A percentile compares a stretch with the other conserved stretches of the same genome.
Conservation (phyloP, 495 filamentous ascomycete species). For the Xylaria nigripes region DNA sequence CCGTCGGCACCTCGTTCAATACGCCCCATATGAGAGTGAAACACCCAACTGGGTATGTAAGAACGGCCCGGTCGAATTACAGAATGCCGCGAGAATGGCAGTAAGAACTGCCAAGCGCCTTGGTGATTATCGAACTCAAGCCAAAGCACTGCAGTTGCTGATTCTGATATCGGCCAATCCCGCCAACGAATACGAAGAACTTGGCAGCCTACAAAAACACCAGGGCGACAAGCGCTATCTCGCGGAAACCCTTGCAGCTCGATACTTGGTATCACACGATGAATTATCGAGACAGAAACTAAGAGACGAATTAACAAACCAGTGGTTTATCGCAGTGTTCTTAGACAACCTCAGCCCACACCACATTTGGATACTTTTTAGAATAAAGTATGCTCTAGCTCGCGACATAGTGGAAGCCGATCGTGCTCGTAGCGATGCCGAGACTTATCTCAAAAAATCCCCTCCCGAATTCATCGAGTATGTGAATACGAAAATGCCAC, state of each 20-base stretch:
- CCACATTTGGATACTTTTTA: constrained; percentile 2
- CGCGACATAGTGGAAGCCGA: background rate
- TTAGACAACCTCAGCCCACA: background rate
- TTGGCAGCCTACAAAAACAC: constrained; percentile 4
- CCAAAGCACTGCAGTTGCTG: background rate
- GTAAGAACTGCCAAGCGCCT: background rate
- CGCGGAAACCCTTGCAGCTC: constrained; percentile 5
- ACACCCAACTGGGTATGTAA: constrained; percentile 5
- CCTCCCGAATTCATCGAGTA: background rate
- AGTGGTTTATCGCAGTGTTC: background rate
- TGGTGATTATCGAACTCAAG: constrained; percentile 8
- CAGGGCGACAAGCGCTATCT: constrained; percentile 11
- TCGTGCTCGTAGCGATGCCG: background rate
- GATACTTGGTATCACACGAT: constrained; percentile 6
- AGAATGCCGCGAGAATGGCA: background rate
- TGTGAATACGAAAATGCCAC: background rate
- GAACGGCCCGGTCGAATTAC: background rate
- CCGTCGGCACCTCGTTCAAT: background rate
- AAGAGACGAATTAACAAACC: background rate
- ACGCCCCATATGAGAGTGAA: constrained; percentile 1
- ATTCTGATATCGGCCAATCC: constrained; percentile 4
- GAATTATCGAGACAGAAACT: background rate
- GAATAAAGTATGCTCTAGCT: constrained; percentile 2
- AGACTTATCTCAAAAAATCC: background rate
- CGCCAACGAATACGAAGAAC: constrained; percentile 3